Conservation (phyloP, 179 eudicot species). For the Beta corolliflora region DNA sequence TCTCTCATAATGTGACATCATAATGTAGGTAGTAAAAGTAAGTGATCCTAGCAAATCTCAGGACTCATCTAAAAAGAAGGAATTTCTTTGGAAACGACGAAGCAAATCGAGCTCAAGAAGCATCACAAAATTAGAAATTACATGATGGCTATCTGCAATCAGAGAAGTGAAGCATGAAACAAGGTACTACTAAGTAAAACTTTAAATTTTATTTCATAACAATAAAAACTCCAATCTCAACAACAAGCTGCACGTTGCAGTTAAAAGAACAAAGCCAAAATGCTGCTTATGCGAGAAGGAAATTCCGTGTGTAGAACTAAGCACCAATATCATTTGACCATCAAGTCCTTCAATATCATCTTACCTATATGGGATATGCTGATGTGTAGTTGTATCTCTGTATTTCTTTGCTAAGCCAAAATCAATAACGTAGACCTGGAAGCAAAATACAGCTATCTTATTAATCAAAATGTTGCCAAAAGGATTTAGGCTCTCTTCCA, state of each 20-base stretch:
- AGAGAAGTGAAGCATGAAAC: neutral
- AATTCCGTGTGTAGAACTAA: neutral
- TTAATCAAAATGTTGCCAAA: neutral
- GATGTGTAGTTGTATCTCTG: constrained; percentile 72
- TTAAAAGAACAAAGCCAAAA: neutral
- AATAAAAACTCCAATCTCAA: neutral
- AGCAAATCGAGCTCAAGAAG: neutral
- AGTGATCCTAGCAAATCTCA: neutral
- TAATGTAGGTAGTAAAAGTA: neutral
- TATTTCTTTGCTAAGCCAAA: constrained; percentile 96
- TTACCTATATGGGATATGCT: constrained; percentile 92
- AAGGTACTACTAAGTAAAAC: neutral
- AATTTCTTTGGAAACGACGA: neutral
- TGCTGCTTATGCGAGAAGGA: neutral
- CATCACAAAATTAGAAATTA: neutral
- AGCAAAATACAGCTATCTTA: constrained; percentile 7
- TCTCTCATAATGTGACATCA: neutral
- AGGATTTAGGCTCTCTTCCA: neutral
- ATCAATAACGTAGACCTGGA: constrained; percentile 73
- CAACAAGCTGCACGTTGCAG: neutral
- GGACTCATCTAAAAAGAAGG: neutral
- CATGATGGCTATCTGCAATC: neutral
- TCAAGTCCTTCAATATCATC: constrained; percentile 13
- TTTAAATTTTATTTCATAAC: neutral
- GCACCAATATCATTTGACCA: neutral